Percentiles rank a stretch among this genome's conserved stretches.
These are phyloP conservation scores for Jamesozyma rosinii DNA, from an alignment of 805 yeast genomes.

Conservation along the genomic window DNA sequence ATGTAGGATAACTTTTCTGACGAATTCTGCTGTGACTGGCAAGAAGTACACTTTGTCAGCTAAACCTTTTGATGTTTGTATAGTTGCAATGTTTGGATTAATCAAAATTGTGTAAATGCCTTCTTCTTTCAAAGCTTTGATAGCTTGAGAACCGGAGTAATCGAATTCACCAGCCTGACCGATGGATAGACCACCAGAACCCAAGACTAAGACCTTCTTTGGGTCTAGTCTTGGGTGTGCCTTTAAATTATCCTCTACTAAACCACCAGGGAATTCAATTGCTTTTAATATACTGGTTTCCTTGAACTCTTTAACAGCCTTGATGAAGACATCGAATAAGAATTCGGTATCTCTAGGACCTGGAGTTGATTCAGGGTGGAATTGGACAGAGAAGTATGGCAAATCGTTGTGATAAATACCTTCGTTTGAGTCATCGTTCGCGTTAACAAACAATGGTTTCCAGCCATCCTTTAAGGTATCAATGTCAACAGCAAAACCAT, in stretches of 20 bases:
- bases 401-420: conserved; percentile 86
- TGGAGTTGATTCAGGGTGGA: conserved; percentile 98
- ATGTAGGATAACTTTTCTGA: conserved; percentile 85
- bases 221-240: conserved; percentile 72
- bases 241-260: conserved; percentile 58
- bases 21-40: conserved; percentile 96
- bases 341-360: conserved; percentile 99
- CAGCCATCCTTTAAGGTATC: conserved; percentile 66
- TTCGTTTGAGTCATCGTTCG: conserved; percentile 96
- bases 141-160: conserved; percentile 97
- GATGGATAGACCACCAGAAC: conserved; percentile 96
- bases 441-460: conserved; percentile 90
- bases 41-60: conserved; percentile 97
- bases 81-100: conserved; percentile 97
- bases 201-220: conserved; percentile 87
- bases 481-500: conserved; percentile 94
- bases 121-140: conserved; percentile 95
- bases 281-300: conserved; percentile 48
- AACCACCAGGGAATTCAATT: conserved; percentile 88
- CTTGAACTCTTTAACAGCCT: conserved; percentile 63
- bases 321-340: conserved; percentile 84
- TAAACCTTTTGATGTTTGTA: conserved; percentile 93
- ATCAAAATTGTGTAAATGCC: conserved; percentile 92
- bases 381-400: conserved; percentile 95
- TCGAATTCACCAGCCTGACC: conserved; percentile 99